Conservation (phyloP, 2,329 filamentous ascomycete species). For the Pseudocercospora fuligena region DNA sequence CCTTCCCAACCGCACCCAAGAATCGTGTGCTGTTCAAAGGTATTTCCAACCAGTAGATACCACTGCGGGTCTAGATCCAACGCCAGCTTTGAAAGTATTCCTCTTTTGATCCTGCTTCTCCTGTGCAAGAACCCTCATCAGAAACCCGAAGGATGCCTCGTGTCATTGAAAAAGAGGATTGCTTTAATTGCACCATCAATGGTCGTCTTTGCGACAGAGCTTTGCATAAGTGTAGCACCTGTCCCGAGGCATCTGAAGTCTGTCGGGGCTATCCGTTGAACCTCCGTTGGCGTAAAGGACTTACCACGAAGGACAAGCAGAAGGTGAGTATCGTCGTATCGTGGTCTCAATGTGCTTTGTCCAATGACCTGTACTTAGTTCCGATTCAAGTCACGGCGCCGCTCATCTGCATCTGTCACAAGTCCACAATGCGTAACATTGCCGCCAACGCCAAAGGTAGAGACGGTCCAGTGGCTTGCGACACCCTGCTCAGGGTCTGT, state of each 20-base stretch:
- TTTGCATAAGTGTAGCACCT: constrained; percentile 10
- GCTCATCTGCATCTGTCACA: neutral
- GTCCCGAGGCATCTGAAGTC: constrained; percentile 1
- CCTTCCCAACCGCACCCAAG: neutral
- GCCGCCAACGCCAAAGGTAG: neutral
- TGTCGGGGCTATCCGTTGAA: constrained; percentile 13
- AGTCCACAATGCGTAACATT: constrained; percentile 1
- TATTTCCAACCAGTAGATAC: constrained; percentile 5
- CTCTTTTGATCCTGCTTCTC: constrained; percentile 5
- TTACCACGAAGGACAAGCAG: constrained; percentile 1
- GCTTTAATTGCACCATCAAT: constrained; percentile 12
- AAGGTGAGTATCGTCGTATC: neutral
- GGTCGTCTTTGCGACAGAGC: constrained; percentile 9
- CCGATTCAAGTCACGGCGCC: constrained; percentile 1
- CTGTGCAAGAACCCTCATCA: neutral
- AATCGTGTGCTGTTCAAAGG: neutral
- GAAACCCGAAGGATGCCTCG: neutral
- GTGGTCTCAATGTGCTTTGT: neutral
- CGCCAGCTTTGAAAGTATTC: neutral
- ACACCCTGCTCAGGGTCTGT: neutral
- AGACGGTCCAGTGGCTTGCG: neutral
- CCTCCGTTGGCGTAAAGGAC: constrained; percentile 12
- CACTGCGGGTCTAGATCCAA: neutral
- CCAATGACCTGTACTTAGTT: neutral
- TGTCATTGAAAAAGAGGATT: constrained; percentile 16